Evolutionary conservation across 2,329 filamentous ascomycete species (phyloP).

Genomic region (Colletotrichum coccodes): DNA sequence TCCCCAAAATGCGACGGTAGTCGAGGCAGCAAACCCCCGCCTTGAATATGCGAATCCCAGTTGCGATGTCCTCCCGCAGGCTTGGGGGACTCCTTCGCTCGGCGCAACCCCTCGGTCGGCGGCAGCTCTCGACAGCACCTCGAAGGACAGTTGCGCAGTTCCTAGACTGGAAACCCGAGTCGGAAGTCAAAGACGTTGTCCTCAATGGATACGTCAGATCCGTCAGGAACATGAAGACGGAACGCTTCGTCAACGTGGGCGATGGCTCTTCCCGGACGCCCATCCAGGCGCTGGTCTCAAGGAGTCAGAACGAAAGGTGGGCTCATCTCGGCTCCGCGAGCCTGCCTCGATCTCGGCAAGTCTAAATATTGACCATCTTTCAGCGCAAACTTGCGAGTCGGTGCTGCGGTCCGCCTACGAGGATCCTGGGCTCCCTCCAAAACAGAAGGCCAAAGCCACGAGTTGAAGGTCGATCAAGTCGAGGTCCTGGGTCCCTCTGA

Average conservation of each 20-base stretch:
- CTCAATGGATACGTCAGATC: constrained; percentile 86
- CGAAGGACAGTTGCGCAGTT: constrained; percentile 64
- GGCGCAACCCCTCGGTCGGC: constrained; percentile 14
- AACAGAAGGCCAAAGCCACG: constrained; percentile 77
- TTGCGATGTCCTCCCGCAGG: background rate
- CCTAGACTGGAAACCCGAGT: constrained; percentile 60
- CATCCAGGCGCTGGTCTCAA: constrained; percentile 84
- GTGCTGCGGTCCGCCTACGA: constrained; percentile 80
- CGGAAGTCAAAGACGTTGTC: constrained; percentile 59
- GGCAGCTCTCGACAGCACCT: constrained; percentile 47
- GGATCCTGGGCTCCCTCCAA: constrained; percentile 81
- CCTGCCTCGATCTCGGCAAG: constrained; percentile 37
- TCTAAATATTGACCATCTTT: constrained; percentile 41
- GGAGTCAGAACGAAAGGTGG: constrained; percentile 76
- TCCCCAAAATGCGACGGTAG: constrained; percentile 3
- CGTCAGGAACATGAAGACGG: constrained; percentile 85
- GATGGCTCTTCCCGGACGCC: constrained; percentile 86
- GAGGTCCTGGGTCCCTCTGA: constrained; percentile 81
- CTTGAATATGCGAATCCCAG: background rate
- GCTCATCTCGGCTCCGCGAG: constrained; percentile 41
- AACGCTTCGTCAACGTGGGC: constrained; percentile 84
- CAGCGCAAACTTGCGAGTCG: constrained; percentile 76
- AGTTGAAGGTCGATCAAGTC: constrained; percentile 79
- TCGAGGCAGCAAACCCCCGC: background rate
- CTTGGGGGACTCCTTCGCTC: background rate